Evolutionary conservation across 352 stramenopile species (phyloP).

Genomic region (Phytopythium kandeliae): DNA sequence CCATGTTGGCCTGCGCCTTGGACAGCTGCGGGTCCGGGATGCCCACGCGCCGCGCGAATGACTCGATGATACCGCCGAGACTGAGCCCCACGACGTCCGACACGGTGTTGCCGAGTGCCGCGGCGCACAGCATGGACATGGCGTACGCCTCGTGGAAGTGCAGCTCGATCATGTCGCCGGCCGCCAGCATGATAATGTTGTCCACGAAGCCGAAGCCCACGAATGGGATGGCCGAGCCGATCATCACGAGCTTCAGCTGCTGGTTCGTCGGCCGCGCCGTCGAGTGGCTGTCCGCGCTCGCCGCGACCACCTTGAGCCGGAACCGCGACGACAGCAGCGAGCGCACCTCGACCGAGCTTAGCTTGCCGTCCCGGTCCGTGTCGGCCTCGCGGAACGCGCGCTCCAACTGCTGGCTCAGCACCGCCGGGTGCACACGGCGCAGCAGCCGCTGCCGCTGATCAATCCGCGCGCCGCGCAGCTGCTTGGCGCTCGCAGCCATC

Average conservation of each 20-base stretch:
- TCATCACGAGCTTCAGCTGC: slow-evolving; percentile 73
- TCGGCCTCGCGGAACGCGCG: slow-evolving; percentile 63
- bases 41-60: slow-evolving; percentile 52
- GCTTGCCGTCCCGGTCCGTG: slow-evolving; percentile 56
- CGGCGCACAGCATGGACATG: slow-evolving; percentile 94
- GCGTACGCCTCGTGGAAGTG: slow-evolving; percentile 91
- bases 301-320: slow-evolving; percentile 41
- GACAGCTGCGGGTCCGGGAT: slow-evolving; percentile 74
- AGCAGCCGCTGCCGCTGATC: slow-evolving; percentile 6
- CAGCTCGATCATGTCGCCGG: slow-evolving; percentile 94
- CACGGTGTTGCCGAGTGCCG: slow-evolving; percentile 94
- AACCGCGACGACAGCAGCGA: slow-evolving; percentile 63
- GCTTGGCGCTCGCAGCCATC: slow-evolving; percentile 2
- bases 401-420: slow-evolving; percentile 51
- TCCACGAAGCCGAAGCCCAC: slow-evolving; percentile 82
- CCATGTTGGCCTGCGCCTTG: slow-evolving; percentile 70
- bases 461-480: slow-evolving; percentile 2
- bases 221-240: slow-evolving; percentile 76
- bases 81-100: slow-evolving; percentile 91
- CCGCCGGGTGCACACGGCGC: slow-evolving; percentile 3
- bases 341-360: slow-evolving; percentile 64
- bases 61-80: slow-evolving; percentile 90
- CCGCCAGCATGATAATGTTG: slow-evolving; percentile 85
- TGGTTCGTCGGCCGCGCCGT: slow-evolving; percentile 38
- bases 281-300: slow-evolving; percentile 25